Evolutionary conservation across 2,329 filamentous ascomycete genomes (phyloP).

Genomic region (Aspergillus piperis): DNA sequence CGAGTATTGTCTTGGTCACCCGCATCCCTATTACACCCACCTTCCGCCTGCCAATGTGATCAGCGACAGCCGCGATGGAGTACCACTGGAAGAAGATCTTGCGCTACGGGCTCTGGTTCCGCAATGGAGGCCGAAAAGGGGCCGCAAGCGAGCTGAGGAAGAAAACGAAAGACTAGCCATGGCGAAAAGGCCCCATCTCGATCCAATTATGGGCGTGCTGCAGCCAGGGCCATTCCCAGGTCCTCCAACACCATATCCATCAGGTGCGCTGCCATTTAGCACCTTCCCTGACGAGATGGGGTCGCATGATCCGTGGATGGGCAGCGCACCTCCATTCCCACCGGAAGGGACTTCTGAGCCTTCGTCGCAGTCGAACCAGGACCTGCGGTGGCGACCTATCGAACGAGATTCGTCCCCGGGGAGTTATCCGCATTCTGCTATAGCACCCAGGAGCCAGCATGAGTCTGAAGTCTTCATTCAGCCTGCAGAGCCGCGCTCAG

Average conservation of each 20-base stretch:
- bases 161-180: slow-evolving; percentile 54
- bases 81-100: slow-evolving; percentile 83
- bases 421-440: slow-evolving; percentile 75
- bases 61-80: slow-evolving; percentile 72
- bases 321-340: slow-evolving; percentile 45
- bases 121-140: slow-evolving; percentile 65
- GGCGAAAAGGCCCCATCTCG: slow-evolving; percentile 64
- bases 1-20: slow-evolving; percentile 77
- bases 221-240: slow-evolving; percentile 45
- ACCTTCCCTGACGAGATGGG: slow-evolving; percentile 59
- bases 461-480: slow-evolving; percentile 37
- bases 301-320: slow-evolving; percentile 42
- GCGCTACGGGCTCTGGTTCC: slow-evolving; percentile 81
- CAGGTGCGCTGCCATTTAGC: slow-evolving; percentile 54
- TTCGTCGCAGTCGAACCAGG: slow-evolving; percentile 29
- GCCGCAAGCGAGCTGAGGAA: slow-evolving; percentile 63
- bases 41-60: slow-evolving; percentile 67
- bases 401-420: slow-evolving; percentile 63
- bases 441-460: slow-evolving; percentile 59
- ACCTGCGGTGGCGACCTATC: slow-evolving; percentile 51
- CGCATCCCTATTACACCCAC: slow-evolving; percentile 76
- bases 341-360: slow-evolving; percentile 40
- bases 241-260: slow-evolving; percentile 52
- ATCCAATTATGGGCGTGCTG: slow-evolving; percentile 52
- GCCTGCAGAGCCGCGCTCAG: slow-evolving; percentile 66